These are phyloP conservation scores for Cladosporium sp. DNA, from an alignment of 2,329 filamentous ascomycete genomes.

Conservation along the genomic window DNA sequence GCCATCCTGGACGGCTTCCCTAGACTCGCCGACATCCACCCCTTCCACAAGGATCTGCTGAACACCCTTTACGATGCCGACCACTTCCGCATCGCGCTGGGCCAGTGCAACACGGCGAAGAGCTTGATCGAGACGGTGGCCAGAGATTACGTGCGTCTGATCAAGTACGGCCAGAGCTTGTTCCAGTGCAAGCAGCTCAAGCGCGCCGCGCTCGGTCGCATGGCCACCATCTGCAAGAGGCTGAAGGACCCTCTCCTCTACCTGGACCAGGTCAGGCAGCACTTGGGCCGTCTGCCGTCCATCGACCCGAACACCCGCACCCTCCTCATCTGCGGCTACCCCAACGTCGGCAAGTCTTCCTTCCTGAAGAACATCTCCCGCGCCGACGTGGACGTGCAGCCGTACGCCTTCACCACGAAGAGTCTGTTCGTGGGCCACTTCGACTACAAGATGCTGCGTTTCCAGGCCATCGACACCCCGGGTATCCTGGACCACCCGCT, in stretches of 20 bases:
- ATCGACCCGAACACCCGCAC: conserved; percentile 98
- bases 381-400: conserved; percentile 94
- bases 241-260: conserved; percentile 93
- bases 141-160: conserved; percentile 88
- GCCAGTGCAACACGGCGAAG: conserved; percentile 92
- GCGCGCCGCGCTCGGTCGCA: conserved; percentile 88
- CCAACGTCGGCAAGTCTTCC: conserved; percentile 94
- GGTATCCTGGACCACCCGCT: conserved; percentile 95
- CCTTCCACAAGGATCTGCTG: conserved; percentile 85
- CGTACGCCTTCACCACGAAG: conserved; percentile 98
- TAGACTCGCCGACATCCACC: conserved; percentile 86
- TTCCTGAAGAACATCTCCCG: conserved; percentile 89
- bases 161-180: conserved; percentile 93
- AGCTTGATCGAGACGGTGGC: conserved; percentile 93
- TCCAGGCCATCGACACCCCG: conserved; percentile 95
- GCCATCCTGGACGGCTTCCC: conserved; percentile 91
- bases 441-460: conserved; percentile 87
- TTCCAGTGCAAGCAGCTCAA: conserved; percentile 99
- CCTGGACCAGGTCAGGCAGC: conserved; percentile 93
- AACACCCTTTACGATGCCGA: conserved; percentile 99
- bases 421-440: conserved; percentile 96
- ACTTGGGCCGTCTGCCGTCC: conserved; percentile 92
- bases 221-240: conserved; percentile 94
- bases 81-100: conserved; percentile 93
- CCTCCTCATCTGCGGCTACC: conserved; percentile 92